These are phyloP conservation scores for Colletotrichum sp. DNA, from an alignment of 2,329 filamentous ascomycete genomes.

Conservation along the genomic window DNA sequence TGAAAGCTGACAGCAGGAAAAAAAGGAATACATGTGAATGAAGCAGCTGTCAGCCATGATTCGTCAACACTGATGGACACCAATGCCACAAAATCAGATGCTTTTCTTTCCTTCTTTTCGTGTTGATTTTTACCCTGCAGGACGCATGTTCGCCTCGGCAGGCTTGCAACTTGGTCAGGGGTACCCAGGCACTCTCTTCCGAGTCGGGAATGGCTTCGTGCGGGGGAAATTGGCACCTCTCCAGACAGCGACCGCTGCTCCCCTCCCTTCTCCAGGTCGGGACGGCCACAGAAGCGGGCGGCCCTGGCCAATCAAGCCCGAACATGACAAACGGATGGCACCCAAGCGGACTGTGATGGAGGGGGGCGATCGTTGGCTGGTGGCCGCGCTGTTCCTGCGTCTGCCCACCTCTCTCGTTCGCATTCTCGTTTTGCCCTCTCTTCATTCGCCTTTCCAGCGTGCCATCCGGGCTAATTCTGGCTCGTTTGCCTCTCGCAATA, in stretches of 20 bases:
- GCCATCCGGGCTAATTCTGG: not conserved
- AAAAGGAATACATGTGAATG: not conserved
- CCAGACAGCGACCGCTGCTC: not conserved
- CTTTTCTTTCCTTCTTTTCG: not conserved
- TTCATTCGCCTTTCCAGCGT: not conserved
- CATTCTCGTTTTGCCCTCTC: not conserved
- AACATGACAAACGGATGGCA: slow-evolving; percentile 3
- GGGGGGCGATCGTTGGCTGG: not conserved
- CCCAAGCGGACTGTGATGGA: not conserved
- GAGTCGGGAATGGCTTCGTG: slow-evolving; percentile 7
- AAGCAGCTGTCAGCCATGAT: not conserved
- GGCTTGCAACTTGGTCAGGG: slow-evolving; percentile 4
- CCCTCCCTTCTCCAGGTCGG: not conserved
- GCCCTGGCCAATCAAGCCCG: slow-evolving; percentile 5
- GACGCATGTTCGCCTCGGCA: not conserved
- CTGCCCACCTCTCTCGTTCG: not conserved
- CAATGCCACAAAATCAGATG: not conserved
- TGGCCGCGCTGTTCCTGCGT: slow-evolving; percentile 14
- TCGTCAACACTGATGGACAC: not conserved
- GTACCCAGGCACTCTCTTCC: not conserved
- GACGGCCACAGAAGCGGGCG: not conserved
- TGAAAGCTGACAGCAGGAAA: not conserved
- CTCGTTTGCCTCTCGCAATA: slow-evolving; percentile 1
- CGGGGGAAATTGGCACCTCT: slow-evolving; percentile 13
- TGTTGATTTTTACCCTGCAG: not conserved